Conservation (phyloP, 345 rosid species). For the Populus ilicifolia region DNA sequence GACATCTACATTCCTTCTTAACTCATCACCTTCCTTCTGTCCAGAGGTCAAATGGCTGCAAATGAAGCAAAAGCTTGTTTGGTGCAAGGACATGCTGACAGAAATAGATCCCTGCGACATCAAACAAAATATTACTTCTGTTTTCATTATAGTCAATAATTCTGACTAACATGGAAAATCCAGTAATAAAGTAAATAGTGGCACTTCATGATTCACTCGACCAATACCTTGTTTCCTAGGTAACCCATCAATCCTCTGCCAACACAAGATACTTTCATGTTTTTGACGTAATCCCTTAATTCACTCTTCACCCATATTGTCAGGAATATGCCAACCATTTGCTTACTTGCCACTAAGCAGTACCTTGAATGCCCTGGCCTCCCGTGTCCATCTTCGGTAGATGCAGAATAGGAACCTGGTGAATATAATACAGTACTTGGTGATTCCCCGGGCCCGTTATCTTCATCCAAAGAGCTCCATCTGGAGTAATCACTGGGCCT, state of each 20-base stretch:
- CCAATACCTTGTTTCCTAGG: conserved; percentile 92
- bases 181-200: conserved; percentile 1
- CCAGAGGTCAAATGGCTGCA: conserved; percentile 96
- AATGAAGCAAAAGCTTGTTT: conserved; percentile 90
- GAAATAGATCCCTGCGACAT: conserved; percentile 88
- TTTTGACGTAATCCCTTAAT: conserved; percentile 71
- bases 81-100: conserved; percentile 85
- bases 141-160: not conserved
- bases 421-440: conserved; percentile 78
- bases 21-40: conserved; percentile 94
- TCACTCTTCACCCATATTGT: conserved; percentile 95
- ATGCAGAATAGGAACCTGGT: conserved; percentile 48
- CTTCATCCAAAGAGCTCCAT: conserved; percentile 96
- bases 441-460: conserved; percentile 79
- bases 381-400: conserved; percentile 60
- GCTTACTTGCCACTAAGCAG: conserved; percentile 85
- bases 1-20: conserved; percentile 86
- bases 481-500: conserved; percentile 86
- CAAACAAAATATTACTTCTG: conserved; percentile 9
- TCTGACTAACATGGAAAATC: conserved; percentile 5
- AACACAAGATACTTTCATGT: conserved; percentile 95
- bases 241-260: conserved; percentile 99
- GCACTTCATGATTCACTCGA: not conserved
- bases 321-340: conserved; percentile 95
- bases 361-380: conserved; percentile 73